Evolutionary conservation across 2,329 filamentous ascomycete genomes (phyloP), one percentile per base, ranked within the genome.

Genomic region (Beauveria brongniartii): DNA sequence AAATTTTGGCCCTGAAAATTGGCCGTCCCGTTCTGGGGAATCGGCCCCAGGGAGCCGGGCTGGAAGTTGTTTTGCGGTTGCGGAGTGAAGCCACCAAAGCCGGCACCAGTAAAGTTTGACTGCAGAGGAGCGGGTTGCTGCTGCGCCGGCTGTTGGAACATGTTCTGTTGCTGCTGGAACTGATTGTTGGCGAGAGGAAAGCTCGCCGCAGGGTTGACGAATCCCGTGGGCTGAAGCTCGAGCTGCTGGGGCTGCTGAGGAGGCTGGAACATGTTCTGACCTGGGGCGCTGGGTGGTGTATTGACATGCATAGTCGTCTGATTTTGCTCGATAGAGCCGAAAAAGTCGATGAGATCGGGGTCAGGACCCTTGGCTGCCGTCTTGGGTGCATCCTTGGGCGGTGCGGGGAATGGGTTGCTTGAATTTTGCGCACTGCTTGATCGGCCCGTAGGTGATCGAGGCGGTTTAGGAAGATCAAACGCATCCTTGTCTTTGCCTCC

Each of bases 331-430:
- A 96, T 96, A 6, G 91, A 92, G 69, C 88, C 93, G 72, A 96
- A 96, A 75, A 96, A 97, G 77, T 93, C 94, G 70, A 96, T 97
- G 63, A 95, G 80, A 77, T 95, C 90, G 30, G 87, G 85, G 66
- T 83, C 86, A 30, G 87, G 85, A 2, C 82, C 86, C 73, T 88
- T 91, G 41, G 75, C 72, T 3, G 76, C 73, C 64, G 76, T 73
- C 65, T 75, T 77, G 8, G 80, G 74, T 66, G 82, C 82, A 53
- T 52, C 61, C 58, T 56, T 59, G 54, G 61, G 68, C 67, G 48
- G 73, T 66, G 43, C 70, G 41, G 75, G 72, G 65, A 82, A 81
- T 6, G 75, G 68, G 62, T 80, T 81, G 66, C 74, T 77, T 61
- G 69, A 69, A 9, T 62, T 62, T 12, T 58, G 48, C n/a, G 61